A percentile compares a stretch with the other conserved stretches of the same genome.
Evolutionary conservation across 768 basidiomycete genomes (phyloP).

Genomic region (Neoboletus brunneissimus): DNA sequence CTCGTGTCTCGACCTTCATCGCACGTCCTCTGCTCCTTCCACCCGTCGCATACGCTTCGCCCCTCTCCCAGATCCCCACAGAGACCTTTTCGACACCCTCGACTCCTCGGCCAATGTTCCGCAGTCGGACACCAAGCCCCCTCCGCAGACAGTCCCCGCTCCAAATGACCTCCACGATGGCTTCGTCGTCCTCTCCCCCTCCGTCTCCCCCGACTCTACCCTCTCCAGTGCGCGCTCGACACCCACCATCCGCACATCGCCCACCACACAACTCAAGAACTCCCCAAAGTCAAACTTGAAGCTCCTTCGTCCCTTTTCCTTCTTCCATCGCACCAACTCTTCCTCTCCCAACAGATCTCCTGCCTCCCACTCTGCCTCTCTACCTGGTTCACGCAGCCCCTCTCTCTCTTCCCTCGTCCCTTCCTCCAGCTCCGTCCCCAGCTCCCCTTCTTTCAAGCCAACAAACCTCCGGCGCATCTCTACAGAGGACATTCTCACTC

Average conservation of each 20-base stretch:
- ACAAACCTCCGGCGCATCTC: constrained; percentile 19
- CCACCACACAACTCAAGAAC: not conserved
- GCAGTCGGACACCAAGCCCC: constrained; percentile 16
- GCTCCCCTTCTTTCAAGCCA: constrained; percentile 9
- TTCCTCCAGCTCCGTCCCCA: constrained; percentile 14
- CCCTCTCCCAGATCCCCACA: constrained; percentile 75
- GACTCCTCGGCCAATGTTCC: constrained; percentile 32
- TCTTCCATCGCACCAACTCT: constrained; percentile 17
- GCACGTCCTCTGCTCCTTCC: constrained; percentile 5
- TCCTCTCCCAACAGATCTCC: constrained; percentile 10
- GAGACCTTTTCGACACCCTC: constrained; percentile 32
- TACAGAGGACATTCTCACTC: constrained; percentile 31
- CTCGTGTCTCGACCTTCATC: constrained; percentile 18
- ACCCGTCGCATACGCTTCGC: constrained; percentile 68
- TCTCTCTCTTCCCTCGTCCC: constrained; percentile 15
- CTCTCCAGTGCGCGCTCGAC: constrained; percentile 21
- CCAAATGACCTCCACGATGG: constrained; percentile 3
- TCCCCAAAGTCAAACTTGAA: constrained; percentile 11
- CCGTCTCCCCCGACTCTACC: constrained; percentile 19
- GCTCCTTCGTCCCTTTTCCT: constrained; percentile 22
- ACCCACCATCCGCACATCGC: constrained; percentile 19
- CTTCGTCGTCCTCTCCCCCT: constrained; percentile 15
- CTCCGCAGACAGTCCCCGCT: not conserved
- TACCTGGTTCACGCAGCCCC: constrained; percentile 8
- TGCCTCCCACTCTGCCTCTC: constrained; percentile 10